Percentiles rank a stretch among this genome's conserved stretches.
phyloP scores from a whole-genome alignment of 306 rosid species.

The Oxytropis ochrocephala region DNA sequence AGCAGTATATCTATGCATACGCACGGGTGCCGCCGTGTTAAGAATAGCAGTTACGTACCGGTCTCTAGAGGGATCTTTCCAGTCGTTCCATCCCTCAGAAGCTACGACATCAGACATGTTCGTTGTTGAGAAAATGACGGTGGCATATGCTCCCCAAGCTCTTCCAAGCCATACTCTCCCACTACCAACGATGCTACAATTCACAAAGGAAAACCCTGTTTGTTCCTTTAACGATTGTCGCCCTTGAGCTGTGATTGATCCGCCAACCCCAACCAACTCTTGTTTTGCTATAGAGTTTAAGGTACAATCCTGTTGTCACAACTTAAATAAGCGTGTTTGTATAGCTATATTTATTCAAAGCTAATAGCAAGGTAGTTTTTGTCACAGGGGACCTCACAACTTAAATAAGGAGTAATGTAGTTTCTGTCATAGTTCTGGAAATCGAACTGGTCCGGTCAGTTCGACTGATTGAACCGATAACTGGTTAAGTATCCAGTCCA shows the following conservation, averaged over 20 bases:
- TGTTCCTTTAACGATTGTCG: slow-evolving; percentile 37
- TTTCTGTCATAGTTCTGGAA: too few relatives aligned
- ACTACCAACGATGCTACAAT: slow-evolving; percentile 59
- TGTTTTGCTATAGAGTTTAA: slow-evolving; percentile 50
- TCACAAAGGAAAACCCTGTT: slow-evolving; percentile 74
- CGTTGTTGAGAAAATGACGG: slow-evolving; percentile 54
- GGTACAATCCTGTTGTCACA: slow-evolving; percentile 43
- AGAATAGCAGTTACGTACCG: slow-evolving; percentile 38
- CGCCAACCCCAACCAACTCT: slow-evolving; percentile 35
- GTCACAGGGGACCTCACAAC: too few relatives aligned
- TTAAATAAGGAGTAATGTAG: too few relatives aligned
- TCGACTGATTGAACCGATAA: too few relatives aligned
- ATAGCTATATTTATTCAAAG: not conserved
- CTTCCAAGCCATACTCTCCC: slow-evolving; percentile 87
- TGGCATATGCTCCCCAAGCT: slow-evolving; percentile 72
- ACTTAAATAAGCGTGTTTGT: not conserved
- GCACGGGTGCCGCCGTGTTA: too few relatives aligned
- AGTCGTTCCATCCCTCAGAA: slow-evolving; percentile 71
- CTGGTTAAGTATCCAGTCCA: too few relatives aligned
- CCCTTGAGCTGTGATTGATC: slow-evolving; percentile 75
- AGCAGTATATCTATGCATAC: too few relatives aligned
- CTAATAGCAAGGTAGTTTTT: too few relatives aligned
- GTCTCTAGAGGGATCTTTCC: slow-evolving; percentile 66
- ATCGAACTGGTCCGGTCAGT: too few relatives aligned
- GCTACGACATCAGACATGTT: slow-evolving; percentile 60